Base-by-base conservation (phyloP, 1,284 basidiomycete species). In the Malassezia obtusa region DNA sequence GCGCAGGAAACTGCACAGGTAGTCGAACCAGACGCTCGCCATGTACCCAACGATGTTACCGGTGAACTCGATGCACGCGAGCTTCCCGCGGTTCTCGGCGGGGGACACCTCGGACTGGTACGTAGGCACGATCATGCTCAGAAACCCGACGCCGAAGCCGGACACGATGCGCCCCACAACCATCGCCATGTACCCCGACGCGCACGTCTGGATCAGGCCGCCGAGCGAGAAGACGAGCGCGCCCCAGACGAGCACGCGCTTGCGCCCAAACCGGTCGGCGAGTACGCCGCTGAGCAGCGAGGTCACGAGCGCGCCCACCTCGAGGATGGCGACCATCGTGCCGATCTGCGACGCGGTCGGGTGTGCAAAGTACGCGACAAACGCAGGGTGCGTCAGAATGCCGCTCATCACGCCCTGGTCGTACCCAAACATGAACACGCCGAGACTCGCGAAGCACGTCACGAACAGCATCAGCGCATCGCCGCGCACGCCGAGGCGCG, bases 61-160 rank as follows among this genome's bases (percentile, higher is more conserved):
- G 0, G 92, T 95, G 73, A 96, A 98, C 71, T 96, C 92, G 80
- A 96, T 90, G 67, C 89, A 94, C 4, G 90, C 92, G 12, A 73
- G 59, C 45, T 66, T 67, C 35, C 71, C 71, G 26, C 71, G 57
- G 77, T 94, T 88, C 69, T 89, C 82, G 2, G 92, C 87, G 14
- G 91, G 90, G 2, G 89, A 92, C 46, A 96, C 89, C 78, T 96
- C 92, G 64, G 86, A 87, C 77, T 95, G 92, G 75, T 95, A 98
- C 57, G 95, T 94, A 6, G 92, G 92, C 21, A 96, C 92, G 59
- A 95, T 89, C 56, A 91, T 95, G 45, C 57, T 59, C 45, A 96
- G 78, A 61, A 95, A 79, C 12, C 91, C 92, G 12, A 98, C 92
- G 14, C 92, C 92, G 64, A 88, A 89, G 2, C 91, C 92, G 58